A percentile compares a stretch with the other conserved stretches of the same genome.
Conservation (phyloP, 1,139 yeast species). For the Torulaspora globosa region DNA sequence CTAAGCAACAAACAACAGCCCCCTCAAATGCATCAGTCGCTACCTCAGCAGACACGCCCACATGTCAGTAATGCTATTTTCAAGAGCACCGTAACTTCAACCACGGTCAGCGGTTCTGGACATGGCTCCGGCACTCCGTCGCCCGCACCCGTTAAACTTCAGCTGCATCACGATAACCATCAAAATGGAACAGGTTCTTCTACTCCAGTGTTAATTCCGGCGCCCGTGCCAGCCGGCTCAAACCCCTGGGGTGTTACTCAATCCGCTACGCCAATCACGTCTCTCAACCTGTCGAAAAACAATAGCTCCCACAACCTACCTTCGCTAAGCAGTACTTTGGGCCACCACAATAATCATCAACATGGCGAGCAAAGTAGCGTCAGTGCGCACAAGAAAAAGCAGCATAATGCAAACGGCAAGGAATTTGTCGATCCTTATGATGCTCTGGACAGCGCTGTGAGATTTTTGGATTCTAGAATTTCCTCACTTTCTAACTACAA, state of each 20-base stretch:
- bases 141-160: conserved; percentile 30
- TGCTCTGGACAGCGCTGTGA: conserved; percentile 35
- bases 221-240: conserved; percentile 35
- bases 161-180: conserved; percentile 23
- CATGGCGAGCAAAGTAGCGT: conserved; percentile 9
- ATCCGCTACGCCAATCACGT: conserved; percentile 33
- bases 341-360: conserved; percentile 15
- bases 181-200: conserved; percentile 22
- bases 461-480: conserved; percentile 39
- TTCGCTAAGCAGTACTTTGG: conserved; percentile 57
- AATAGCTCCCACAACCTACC: conserved; percentile 65
- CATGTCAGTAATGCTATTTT: conserved; percentile 12
- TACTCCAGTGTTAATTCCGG: conserved; percentile 36
- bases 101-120: conserved; percentile 14
- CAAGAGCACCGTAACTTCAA: conserved; percentile 22
- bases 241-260: conserved; percentile 38
- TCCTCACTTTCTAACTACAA: conserved; percentile 33
- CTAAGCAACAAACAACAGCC: conserved; percentile 48
- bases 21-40: conserved; percentile 17
- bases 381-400: conserved; percentile 32
- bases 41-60: conserved; percentile 12
- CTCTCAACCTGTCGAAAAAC: conserved; percentile 33
- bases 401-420: conserved; percentile 30
- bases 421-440: conserved; percentile 36
- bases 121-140: conserved; percentile 28